Evolutionary conservation across 2,329 filamentous ascomycete genomes (phyloP).

Genomic region (Aspergillus sp.): DNA sequence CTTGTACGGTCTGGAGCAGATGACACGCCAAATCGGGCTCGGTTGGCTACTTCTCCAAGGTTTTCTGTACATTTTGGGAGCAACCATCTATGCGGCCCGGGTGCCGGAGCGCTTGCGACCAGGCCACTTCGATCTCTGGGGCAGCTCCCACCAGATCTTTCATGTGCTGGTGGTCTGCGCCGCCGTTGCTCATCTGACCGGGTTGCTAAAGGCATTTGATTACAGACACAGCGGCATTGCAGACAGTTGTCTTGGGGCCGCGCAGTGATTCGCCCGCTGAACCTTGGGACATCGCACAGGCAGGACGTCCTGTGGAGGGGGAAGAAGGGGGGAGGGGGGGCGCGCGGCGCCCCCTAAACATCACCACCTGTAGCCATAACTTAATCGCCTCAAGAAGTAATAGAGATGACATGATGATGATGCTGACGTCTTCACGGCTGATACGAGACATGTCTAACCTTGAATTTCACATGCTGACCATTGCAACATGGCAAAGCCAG

Average conservation of each 20-base stretch:
- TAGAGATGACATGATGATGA: slow-evolving; percentile 16
- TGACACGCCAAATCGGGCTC: slow-evolving; percentile 75
- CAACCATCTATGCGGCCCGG: slow-evolving; percentile 78
- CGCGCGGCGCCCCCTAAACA: slow-evolving; percentile 13
- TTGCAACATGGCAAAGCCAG: slow-evolving; percentile 11
- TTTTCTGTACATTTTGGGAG: slow-evolving; percentile 79
- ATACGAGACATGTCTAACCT: slow-evolving; percentile 23
- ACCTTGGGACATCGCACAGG: slow-evolving; percentile 21
- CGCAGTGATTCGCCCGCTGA: slow-evolving; percentile 19
- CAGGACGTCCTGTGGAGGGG: slow-evolving; percentile 12
- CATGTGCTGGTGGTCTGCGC: slow-evolving; percentile 86
- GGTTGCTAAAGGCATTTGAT: slow-evolving; percentile 82
- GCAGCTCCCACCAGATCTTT: slow-evolving; percentile 94
- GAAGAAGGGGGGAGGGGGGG: neutral
- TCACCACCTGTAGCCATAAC: slow-evolving; percentile 19
- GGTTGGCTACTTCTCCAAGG: slow-evolving; percentile 80
- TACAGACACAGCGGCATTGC: slow-evolving; percentile 69
- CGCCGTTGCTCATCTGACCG: slow-evolving; percentile 76
- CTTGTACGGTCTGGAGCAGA: slow-evolving; percentile 65
- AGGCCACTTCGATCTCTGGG: slow-evolving; percentile 83
- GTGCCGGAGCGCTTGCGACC: slow-evolving; percentile 81
- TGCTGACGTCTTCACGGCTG: slow-evolving; percentile 16
- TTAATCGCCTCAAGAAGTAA: slow-evolving; percentile 14
- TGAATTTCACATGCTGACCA: slow-evolving; percentile 20
- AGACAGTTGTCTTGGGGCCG: slow-evolving; percentile 48